Base-by-base conservation (phyloP, 208 protist genomes). In the Leishmania guyanensis region DNA sequence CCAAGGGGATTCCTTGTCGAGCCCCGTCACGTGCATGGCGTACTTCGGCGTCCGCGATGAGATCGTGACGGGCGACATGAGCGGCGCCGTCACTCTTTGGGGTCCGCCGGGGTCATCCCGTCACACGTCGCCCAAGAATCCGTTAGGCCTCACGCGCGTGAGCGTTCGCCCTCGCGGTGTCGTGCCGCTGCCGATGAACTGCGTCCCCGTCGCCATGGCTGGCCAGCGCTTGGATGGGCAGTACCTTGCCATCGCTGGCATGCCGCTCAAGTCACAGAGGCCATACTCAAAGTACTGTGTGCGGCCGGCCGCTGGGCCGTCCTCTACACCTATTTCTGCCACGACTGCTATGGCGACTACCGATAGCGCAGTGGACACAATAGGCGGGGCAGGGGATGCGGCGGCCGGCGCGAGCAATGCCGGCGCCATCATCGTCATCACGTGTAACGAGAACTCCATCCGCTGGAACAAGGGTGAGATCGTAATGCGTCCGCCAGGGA, bases 1-100 rank as follows among this genome's bases (percentile, higher is more conserved):
- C 20, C 58, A 62, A 12, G n/a, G 56, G 0, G 53, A 66, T 6
- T 5, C 26, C 8, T 64, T n/a, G 20, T 77, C 81, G 50, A 46
- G 70, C 53, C 87, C 91, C 2, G 85, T 90, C 22, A 94, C 88
- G 62, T 90, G 84, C 51, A 88, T 95, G 84, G 78, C 89, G 29
- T 97, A 97, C 78, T 88, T 96, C 69, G 76, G 81, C 8, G 69
- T 77, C 29, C 90, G 92, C 33, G 94, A 97, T 77, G 93, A 97
- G 66, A 88, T 97, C 39, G 85, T 93, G 73, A 88, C 89, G 0
- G 90, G 84, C 2, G 86, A 92, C 71, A 91, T 84, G 74, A 93
- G 95, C 64, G 92, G 94, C 36, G 83, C 87, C 5, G 83, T 96
- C 33, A 80, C 85, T 20, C 78, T 94, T 20, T 97, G 93, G 93